phyloP scores from a whole-genome alignment of 176 grass and related monocot genomes.

The Chloris gayana region DNA sequence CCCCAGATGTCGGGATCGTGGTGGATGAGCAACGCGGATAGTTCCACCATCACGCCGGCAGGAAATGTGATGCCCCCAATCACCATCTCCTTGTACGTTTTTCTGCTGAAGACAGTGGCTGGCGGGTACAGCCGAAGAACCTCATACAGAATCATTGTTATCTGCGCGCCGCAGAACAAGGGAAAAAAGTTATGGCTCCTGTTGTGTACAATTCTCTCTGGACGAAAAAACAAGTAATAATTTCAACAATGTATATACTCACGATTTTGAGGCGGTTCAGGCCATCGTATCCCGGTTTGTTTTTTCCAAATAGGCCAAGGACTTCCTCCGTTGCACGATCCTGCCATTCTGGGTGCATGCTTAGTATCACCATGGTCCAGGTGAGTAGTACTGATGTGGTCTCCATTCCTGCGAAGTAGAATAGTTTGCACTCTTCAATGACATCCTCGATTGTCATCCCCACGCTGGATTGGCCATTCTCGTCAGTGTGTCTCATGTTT shows the following conservation, averaged over 20 bases:
- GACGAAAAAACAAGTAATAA: not conserved
- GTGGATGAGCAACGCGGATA: constrained; percentile 42
- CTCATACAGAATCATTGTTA: constrained; percentile 77
- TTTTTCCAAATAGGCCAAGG: constrained; percentile 48
- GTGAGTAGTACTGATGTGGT: constrained; percentile 68
- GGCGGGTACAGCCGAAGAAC: constrained; percentile 72
- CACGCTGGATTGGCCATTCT: constrained; percentile 30
- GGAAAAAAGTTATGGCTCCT: not conserved
- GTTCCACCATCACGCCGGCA: constrained; percentile 35
- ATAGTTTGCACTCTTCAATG: constrained; percentile 75
- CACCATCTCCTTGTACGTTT: constrained; percentile 46
- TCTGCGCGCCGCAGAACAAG: constrained; percentile 17
- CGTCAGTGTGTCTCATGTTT: constrained; percentile 40
- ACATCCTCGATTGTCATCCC: constrained; percentile 59
- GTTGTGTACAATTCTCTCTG: not conserved
- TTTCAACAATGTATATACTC: constrained; percentile 12
- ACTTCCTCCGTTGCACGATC: constrained; percentile 64
- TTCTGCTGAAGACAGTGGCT: not conserved
- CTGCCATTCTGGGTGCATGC: constrained; percentile 75
- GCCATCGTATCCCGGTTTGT: constrained; percentile 43
- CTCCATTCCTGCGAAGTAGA: constrained; percentile 84
- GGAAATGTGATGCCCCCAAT: constrained; percentile 44
- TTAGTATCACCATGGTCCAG: constrained; percentile 64
- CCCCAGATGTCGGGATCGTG: constrained; percentile 56
- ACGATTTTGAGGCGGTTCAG: constrained; percentile 60